Conservation (phyloP, 805 yeast genomes). For the Komagataella populi region DNA sequence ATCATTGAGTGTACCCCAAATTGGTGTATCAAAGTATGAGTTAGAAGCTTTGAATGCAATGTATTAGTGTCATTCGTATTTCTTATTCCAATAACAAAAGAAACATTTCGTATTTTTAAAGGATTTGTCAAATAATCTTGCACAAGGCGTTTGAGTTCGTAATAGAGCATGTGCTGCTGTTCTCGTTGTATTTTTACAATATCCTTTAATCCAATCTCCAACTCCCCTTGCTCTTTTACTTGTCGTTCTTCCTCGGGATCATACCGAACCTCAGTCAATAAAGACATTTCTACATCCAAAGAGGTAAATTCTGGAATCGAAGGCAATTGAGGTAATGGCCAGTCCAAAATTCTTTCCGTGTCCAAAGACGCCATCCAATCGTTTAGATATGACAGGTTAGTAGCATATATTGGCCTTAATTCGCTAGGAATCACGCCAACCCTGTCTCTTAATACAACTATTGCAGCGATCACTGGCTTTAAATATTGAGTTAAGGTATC, state of each 20-base stretch:
- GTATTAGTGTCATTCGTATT: neutral
- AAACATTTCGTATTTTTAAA: conserved; percentile 20
- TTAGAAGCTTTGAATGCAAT: neutral
- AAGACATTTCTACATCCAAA: conserved; percentile 66
- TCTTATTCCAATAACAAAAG: conserved; percentile 19
- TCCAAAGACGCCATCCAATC: conserved; percentile 40
- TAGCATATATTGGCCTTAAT: conserved; percentile 59
- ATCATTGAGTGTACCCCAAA: neutral
- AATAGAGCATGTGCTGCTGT: conserved; percentile 18
- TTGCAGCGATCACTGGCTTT: conserved; percentile 63
- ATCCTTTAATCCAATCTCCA: neutral
- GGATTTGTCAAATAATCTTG: conserved; percentile 64
- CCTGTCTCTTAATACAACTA: conserved; percentile 68
- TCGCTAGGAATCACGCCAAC: conserved; percentile 78
- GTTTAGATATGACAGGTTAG: conserved; percentile 45
- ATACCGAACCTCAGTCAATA: conserved; percentile 61
- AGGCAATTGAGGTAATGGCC: conserved; percentile 76
- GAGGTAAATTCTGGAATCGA: conserved; percentile 48
- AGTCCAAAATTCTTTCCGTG: conserved; percentile 20
- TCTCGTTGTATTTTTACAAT: conserved; percentile 8
- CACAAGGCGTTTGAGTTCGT: conserved; percentile 47
- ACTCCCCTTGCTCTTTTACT: neutral
- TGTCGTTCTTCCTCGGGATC: conserved; percentile 27
- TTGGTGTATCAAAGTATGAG: neutral
- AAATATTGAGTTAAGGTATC: conserved; percentile 20